Base-by-base conservation (phyloP, 768 basidiomycete species). In the Clitopilus passeckerianus region DNA sequence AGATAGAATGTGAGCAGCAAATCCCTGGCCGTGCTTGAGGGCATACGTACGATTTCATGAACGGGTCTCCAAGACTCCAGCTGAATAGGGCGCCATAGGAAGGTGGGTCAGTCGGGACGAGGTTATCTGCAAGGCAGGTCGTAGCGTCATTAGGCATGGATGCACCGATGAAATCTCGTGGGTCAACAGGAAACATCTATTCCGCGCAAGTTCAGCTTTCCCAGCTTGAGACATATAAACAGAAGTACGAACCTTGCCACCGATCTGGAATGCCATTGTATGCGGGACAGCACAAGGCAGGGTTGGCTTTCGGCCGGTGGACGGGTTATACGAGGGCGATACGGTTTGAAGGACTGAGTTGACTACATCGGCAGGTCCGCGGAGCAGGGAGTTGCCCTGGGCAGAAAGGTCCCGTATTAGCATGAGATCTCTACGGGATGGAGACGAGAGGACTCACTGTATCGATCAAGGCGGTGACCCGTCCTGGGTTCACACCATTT, bases 31-130 rank as follows among this genome's bases (percentile, higher is more conserved):
- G n/a, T 9, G 46, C 15, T 3, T 12, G n/a, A 50, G 46, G 16
- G 46, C 12, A n/a, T 6, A 78, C 87, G 56, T 63, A 89, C 89
- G 86, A 84, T 67, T 86, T 86, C 58, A 90, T 69, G 64, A 89
- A 90, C 0, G 89, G 87, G 63, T 81, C 83, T 1, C 89, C 89
- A 22, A 90, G 75, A 71, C 83, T 89, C 88, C 88, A 90, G 53
- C 85, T 80, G 65, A 83, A 89, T 30, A 86, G 64, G 10, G 80
- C 72, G 4, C 81, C 81, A 12, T 70, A 65, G 35, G 70, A 65
- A 1, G 87, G 88, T 2, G 86, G 74, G 64, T 90, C 89, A 2
- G 87, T 89, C 4, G 76, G 58, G 0, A 82, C 84, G 27, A 90
- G 55, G 53, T 83, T 85, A 64, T 77, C 74, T 2, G 86, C 80